Evolutionary conservation across 176 grass and related monocot genomes (phyloP).

Genomic region (Avena eriantha): DNA sequence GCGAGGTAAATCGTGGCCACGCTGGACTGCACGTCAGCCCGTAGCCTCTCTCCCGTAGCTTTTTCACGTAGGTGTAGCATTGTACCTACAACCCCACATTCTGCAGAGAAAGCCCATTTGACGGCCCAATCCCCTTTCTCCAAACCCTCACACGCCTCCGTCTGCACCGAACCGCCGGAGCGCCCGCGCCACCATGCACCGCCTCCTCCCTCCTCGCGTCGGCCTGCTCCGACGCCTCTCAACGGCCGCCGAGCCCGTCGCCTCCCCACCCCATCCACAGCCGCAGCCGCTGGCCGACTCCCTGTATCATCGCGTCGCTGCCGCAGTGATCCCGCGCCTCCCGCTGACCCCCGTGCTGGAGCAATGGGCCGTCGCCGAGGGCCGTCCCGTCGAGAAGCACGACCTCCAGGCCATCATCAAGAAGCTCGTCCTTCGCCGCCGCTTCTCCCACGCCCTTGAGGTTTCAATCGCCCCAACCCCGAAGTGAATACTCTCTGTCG

Average conservation of each 20-base stretch:
- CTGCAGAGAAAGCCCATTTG: neutral
- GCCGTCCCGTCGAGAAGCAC: conserved; percentile 47
- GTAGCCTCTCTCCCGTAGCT: no score
- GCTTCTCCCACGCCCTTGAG: conserved; percentile 65
- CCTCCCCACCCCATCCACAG: neutral
- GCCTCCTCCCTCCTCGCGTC: conserved; percentile 24
- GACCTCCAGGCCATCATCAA: conserved; percentile 52
- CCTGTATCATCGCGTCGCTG: conserved; percentile 39
- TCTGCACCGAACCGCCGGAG: conserved; percentile 6
- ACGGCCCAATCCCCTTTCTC: neutral
- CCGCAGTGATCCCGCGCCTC: conserved; percentile 27
- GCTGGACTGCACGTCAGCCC: no score
- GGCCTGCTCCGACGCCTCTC: conserved; percentile 32
- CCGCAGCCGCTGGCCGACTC: neutral
- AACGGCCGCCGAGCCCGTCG: neutral
- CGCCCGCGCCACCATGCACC: conserved; percentile 34
- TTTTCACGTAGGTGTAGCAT: no score
- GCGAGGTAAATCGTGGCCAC: no score
- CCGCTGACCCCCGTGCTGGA: conserved; percentile 53
- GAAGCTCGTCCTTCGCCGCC: conserved; percentile 32
- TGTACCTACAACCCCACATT: neutral
- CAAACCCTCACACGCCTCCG: neutral
- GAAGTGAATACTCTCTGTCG: neutral
- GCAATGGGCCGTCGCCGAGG: conserved; percentile 45
- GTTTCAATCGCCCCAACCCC: conserved; percentile 4